Base-by-base conservation (phyloP, 1,284 basidiomycete genomes). In the Microbotryomycetes sp. region DNA sequence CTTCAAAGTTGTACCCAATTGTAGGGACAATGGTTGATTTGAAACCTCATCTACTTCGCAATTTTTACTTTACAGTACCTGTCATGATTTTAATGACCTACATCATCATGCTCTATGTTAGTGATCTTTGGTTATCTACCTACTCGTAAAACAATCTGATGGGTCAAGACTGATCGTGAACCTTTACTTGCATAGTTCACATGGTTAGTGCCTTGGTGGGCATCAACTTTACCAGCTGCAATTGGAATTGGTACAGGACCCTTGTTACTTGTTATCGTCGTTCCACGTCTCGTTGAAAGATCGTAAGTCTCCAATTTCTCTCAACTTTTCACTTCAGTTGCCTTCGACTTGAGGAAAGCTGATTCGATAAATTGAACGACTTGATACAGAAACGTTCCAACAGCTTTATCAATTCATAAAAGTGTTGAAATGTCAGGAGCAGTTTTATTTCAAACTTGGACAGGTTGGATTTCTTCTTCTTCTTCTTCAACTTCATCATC, bases 341-440 rank as follows among this genome's bases (percentile, higher is more conserved):
- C 30, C 22, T 2, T 1, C 16, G n/a, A 6, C 7, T 15, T 25
- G 12, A 7, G 23, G 23, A 42, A 9, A 3, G 22, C 51, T 49
- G 36, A 30, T 3, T 49, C 9, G 28, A 15, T n/a, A 42, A 36
- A 26, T 7, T 53, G 29, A 2, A 4, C 9, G 6, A 16, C 9
- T 6, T 4, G 6, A 30, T 14, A 25, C 49, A 67, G 65, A 5
- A 60, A 65, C 42, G 56, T 48, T 4, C 32, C 66, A 4, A 62
- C 66, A 4, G 63, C 66, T 2, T 56, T 67, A 15, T 63, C 60
- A 6, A 45, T 62, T 2, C 66, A 67, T 58, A 67, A 67, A 42
- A 50, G 45, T 3, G 45, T 62, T 36, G 66, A 67, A 47, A 67
- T 67, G 66, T 49, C 58, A 14, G 63, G 63, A 19, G 65, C 59